A percentile compares a stretch with the other conserved stretches of the same genome.
Conservation (phyloP, 179 eudicot species). For the Silene coronaria region DNA sequence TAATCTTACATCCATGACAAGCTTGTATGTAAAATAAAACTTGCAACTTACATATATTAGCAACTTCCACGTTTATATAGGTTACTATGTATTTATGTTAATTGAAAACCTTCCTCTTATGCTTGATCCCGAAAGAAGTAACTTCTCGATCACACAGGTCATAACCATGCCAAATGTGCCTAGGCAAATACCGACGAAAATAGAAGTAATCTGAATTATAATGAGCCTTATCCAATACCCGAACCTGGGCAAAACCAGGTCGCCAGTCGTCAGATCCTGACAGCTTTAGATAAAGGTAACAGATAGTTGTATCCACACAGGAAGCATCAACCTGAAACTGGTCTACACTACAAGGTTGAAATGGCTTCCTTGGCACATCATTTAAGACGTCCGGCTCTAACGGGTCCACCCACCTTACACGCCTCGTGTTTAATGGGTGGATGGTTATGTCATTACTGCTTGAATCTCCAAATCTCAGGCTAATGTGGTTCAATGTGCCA, state of each 20-base stretch:
- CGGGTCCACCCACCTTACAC: conserved; percentile 43
- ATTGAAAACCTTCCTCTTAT: conserved; percentile 12
- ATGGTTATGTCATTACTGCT: conserved; percentile 43
- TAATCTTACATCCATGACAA: too few relatives aligned
- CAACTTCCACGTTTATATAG: too few relatives aligned
- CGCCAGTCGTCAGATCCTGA: conserved; percentile 50
- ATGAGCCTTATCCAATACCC: conserved; percentile 29
- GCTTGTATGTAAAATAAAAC: too few relatives aligned
- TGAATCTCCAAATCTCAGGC: conserved; percentile 52
- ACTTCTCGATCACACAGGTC: conserved; percentile 44
- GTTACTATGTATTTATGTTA: neutral
- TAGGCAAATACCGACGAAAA: conserved; percentile 31
- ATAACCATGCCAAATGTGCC: conserved; percentile 51
- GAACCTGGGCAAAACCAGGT: conserved; percentile 55
- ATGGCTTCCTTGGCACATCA: conserved; percentile 48
- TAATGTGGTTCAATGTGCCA: conserved; percentile 40
- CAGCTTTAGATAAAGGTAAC: conserved; percentile 51
- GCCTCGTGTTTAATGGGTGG: conserved; percentile 40
- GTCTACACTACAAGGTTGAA: conserved; percentile 56
- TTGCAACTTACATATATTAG: too few relatives aligned
- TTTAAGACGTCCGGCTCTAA: conserved; percentile 41
- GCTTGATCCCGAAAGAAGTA: conserved; percentile 47
- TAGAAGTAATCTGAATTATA: conserved; percentile 38
- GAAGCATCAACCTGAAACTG: conserved; percentile 41
- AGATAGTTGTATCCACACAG: conserved; percentile 45